Percentiles rank a stretch among this genome's conserved stretches.
Evolutionary conservation across 1,284 basidiomycete genomes (phyloP).

Genomic region (Papiliotrema flavescens): DNA sequence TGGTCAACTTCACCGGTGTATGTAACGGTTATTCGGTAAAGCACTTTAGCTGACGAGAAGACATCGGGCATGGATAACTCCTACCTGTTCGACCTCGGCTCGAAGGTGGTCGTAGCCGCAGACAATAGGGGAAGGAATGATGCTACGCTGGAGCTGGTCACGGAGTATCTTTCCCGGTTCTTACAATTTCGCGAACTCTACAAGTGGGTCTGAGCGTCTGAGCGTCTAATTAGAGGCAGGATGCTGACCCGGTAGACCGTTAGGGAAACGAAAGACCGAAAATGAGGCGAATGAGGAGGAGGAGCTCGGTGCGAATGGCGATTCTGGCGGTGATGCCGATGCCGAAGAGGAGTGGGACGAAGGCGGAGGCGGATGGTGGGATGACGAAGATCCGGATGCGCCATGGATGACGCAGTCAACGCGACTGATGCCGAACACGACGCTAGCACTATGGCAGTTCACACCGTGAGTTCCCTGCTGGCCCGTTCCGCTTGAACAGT

Average conservation of each 20-base stretch:
- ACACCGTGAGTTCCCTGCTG: constrained; percentile 56
- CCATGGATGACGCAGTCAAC: constrained; percentile 46
- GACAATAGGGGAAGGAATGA: constrained; percentile 58
- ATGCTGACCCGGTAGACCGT: not conserved
- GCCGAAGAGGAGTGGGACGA: constrained; percentile 20
- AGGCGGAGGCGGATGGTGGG: constrained; percentile 37
- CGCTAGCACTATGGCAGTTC: constrained; percentile 80
- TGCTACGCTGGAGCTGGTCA: constrained; percentile 83
- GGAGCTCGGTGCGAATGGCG: not conserved
- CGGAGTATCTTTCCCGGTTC: constrained; percentile 85
- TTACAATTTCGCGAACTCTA: constrained; percentile 81
- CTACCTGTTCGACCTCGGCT: constrained; percentile 84
- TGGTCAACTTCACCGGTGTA: constrained; percentile 51
- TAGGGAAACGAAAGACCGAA: not conserved
- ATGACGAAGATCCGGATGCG: constrained; percentile 44
- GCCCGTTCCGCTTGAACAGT: not conserved
- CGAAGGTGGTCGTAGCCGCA: constrained; percentile 84
- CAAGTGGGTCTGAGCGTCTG: constrained; percentile 64
- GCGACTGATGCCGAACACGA: constrained; percentile 57
- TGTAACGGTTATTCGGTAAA: constrained; percentile 10
- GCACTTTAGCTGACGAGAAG: constrained; percentile 46
- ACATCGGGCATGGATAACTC: constrained; percentile 88
- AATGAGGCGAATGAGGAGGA: constrained; percentile 3
- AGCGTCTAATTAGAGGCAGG: too few relatives aligned
- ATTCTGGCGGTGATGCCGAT: not conserved